Conservation (phyloP, 2,329 filamentous ascomycete genomes). For the Drechslera avenae region DNA sequence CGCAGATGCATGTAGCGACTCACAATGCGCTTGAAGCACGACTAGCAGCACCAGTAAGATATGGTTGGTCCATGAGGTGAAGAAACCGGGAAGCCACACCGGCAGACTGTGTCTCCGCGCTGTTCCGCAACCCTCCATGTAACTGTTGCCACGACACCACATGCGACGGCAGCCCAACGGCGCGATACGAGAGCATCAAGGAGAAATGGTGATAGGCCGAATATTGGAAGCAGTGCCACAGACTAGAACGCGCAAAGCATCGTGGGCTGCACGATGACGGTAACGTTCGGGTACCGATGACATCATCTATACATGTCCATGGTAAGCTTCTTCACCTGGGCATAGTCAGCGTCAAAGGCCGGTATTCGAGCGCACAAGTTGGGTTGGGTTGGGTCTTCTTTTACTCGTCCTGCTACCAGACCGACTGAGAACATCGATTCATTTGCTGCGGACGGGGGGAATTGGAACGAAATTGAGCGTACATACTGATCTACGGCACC, state of each 20-base stretch:
- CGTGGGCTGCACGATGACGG: constrained; percentile 24
- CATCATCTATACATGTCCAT: constrained; percentile 13
- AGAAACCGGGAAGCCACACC: background rate
- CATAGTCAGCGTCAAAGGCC: constrained; percentile 14
- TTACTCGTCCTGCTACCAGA: no score
- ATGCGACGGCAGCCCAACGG: background rate
- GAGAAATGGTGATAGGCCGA: constrained; percentile 7
- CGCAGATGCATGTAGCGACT: background rate
- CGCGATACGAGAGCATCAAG: constrained; percentile 1
- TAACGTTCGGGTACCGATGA: constrained; percentile 18
- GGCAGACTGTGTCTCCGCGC: background rate
- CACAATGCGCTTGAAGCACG: background rate
- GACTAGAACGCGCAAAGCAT: constrained; percentile 12
- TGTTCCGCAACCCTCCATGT: constrained; percentile 4
- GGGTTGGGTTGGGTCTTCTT: no score
- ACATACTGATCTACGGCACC: constrained; percentile 23
- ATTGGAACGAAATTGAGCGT: background rate
- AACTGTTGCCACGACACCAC: constrained; percentile 4
- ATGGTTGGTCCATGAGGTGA: background rate
- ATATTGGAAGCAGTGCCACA: constrained; percentile 10
- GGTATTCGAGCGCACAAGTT: background rate
- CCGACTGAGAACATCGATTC: no score
- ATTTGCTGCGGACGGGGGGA: no score
- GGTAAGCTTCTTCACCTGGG: constrained; percentile 3
- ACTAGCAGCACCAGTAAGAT: background rate